Conservation (phyloP, 345 rosid genomes). For the Rhizophora apiculata region DNA sequence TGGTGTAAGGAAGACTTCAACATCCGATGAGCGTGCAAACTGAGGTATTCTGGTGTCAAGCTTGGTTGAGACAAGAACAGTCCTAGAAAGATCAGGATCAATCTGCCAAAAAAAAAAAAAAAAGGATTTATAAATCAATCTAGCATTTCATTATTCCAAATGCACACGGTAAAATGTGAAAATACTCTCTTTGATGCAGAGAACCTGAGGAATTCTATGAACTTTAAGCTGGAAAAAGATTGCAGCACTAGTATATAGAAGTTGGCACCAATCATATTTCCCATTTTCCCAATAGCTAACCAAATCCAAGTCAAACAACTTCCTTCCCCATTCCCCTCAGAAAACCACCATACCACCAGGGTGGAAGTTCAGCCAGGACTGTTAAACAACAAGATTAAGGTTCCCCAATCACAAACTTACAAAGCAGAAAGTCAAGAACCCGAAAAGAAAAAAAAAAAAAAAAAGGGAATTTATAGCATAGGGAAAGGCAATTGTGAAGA, state of each 20-base stretch:
- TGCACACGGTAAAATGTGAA: no score
- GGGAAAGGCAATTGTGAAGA: not conserved
- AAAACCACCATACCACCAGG: not conserved
- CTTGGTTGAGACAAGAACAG: constrained; percentile 84
- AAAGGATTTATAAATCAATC: not conserved
- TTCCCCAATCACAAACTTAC: not conserved
- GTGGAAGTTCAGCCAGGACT: not conserved
- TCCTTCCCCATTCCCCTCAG: not conserved
- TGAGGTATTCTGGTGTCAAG: constrained; percentile 94
- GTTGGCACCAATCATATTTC: not conserved
- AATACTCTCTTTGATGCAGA: no score
- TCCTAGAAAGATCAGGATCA: constrained; percentile 94
- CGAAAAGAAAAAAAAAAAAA: not conserved
- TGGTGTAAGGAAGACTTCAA: constrained; percentile 90
- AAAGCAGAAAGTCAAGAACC: not conserved
- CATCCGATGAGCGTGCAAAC: constrained; percentile 82
- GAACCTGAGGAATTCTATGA: no score
- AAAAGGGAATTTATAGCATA: not conserved
- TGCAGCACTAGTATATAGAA: no score
- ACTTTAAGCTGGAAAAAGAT: no score
- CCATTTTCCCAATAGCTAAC: not conserved
- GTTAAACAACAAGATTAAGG: not conserved
- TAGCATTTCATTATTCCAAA: not conserved
- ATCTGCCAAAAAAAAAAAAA: constrained; percentile 42
- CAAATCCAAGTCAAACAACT: not conserved